Base-by-base conservation (phyloP, 768 basidiomycete species). In the Nidula microcarpa region DNA sequence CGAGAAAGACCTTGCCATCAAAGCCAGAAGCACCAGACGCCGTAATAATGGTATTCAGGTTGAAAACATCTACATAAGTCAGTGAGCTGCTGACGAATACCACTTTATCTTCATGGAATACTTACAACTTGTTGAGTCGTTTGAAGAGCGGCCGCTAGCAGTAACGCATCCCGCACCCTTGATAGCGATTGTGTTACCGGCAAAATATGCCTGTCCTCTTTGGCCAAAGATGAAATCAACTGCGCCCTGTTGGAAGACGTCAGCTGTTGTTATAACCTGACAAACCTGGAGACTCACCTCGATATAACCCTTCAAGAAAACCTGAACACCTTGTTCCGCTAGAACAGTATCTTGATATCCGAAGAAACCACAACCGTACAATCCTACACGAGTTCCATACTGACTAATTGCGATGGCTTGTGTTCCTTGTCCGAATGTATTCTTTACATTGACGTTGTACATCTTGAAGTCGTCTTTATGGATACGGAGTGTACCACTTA, bases 401-500 rank as follows among this genome's bases (percentile, higher is more conserved):
- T 77, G 74, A 57, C 74, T 76, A 47, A 79, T 60, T 0, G 77
- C 78, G 35, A 78, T 73, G 0, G 78, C 79, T 55, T 79, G 77
- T 2, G 66, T 60, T 0, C 74, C 76, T 1, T 59, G 55, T 0
- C 77, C 77, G 53, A 69, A 74, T 0, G 72, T 74, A 55, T 80
- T 79, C 47, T 68, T 70, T 17, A 80, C 69, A 51, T 78, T 71
- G 43, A 78, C 65, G 48, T 79, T 80, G 56, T 80, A 79, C 67
- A 79, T 65, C 43, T 58, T 66, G 58, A 78, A 75, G 57, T 74
- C 62, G 50, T 76, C 61, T 55, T 75, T 74, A 63, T 77, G 74
- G 41, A 78, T 65, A 16, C 77, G 74, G 16, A 79, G 62, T 1
- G 77, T 78, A 2, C 77, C 77, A 53, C 70, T 73, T 4, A 68